Conservation (phyloP, 2,329 filamentous ascomycete genomes). For the Apiospora pterosperma region DNA sequence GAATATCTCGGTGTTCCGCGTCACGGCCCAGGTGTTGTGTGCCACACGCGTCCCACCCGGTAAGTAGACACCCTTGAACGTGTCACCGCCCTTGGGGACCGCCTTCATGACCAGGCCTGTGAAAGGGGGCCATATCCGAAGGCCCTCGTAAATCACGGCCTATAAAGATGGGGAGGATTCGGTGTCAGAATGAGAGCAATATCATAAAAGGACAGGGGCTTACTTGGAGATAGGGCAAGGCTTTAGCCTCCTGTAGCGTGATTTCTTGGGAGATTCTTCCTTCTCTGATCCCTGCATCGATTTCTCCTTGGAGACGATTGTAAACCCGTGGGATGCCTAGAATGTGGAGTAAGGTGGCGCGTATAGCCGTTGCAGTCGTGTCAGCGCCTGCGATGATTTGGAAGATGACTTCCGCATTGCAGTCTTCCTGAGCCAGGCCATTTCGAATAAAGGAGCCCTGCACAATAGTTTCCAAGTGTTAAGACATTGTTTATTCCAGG, state of each 20-base stretch:
- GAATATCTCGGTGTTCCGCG: background rate
- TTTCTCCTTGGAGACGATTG: slow-evolving; percentile 38
- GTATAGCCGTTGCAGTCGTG: slow-evolving; percentile 45
- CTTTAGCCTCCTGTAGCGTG: slow-evolving; percentile 21
- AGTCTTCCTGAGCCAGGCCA: slow-evolving; percentile 22
- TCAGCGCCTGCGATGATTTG: slow-evolving; percentile 36
- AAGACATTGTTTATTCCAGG: no score
- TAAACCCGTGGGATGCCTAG: slow-evolving; percentile 41
- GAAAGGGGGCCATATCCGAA: background rate
- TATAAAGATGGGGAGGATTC: background rate
- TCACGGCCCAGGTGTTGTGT: slow-evolving; percentile 1
- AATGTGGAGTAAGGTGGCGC: slow-evolving; percentile 44
- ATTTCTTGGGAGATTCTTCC: slow-evolving; percentile 25
- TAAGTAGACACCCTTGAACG: slow-evolving; percentile 2
- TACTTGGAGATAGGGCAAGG: slow-evolving; percentile 28
- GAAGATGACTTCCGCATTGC: slow-evolving; percentile 23
- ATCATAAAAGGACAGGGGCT: background rate
- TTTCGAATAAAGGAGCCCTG: slow-evolving; percentile 27
- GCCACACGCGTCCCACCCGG: background rate
- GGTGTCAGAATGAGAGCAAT: background rate
- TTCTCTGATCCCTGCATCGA: slow-evolving; percentile 28
- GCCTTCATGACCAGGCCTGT: background rate
- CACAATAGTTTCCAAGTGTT: background rate
- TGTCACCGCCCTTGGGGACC: background rate
- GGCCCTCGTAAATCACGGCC: slow-evolving; percentile 4